Conservation (phyloP, 2,329 filamentous ascomycete genomes). For the Furcasterigmium furcatum region DNA sequence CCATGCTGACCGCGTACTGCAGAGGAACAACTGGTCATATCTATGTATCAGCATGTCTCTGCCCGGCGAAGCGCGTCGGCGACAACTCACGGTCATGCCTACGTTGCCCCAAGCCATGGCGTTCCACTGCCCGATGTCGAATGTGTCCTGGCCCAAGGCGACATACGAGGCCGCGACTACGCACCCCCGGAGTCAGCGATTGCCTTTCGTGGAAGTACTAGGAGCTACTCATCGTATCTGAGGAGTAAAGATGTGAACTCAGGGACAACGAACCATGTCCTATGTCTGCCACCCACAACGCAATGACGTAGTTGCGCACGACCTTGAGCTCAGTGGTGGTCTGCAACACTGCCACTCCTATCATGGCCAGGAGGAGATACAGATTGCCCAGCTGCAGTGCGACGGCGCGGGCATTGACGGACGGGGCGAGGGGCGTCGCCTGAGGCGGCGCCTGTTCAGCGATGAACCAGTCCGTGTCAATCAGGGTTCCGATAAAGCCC, state of each 20-base stretch:
- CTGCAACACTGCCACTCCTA: constrained; percentile 62
- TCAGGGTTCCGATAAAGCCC: constrained; percentile 54
- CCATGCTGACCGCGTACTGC: constrained; percentile 23
- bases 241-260: constrained; percentile 10
- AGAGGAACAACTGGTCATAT: constrained; percentile 21
- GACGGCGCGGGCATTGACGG: constrained; percentile 50
- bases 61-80: background rate
- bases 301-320: constrained; percentile 63
- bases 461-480: constrained; percentile 60
- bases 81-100: constrained; percentile 52
- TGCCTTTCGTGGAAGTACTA: no score
- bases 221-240: no score
- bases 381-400: constrained; percentile 67
- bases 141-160: constrained; percentile 52
- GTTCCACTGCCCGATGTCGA: constrained; percentile 61
- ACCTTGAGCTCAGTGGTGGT: constrained; percentile 63
- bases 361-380: constrained; percentile 62
- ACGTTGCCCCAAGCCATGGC: constrained; percentile 72
- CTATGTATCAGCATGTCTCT: background rate
- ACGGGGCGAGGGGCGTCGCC: constrained; percentile 17
- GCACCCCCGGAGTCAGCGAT: no score
- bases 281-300: constrained; percentile 63
- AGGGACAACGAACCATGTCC: no score
- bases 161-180: constrained; percentile 47
- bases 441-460: constrained; percentile 52